Evolutionary conservation across 2,329 filamentous ascomycete species (phyloP).

Genomic region (Beauveria caledonica): DNA sequence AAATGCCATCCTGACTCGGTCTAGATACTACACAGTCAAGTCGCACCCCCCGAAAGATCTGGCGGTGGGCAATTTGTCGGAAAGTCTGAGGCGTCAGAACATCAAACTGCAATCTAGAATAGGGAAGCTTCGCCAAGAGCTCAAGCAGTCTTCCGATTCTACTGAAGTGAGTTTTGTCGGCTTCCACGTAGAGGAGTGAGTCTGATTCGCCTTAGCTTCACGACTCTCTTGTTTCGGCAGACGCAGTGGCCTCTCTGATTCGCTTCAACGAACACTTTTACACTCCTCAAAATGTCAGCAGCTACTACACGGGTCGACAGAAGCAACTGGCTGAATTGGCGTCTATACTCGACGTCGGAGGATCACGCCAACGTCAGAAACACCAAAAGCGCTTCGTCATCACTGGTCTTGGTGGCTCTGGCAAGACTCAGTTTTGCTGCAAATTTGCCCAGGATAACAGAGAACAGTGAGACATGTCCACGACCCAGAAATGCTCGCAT

Average conservation of each 20-base stretch:
- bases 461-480: neutral
- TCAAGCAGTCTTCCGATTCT: neutral
- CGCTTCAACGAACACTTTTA: neutral
- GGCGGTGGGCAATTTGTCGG: neutral
- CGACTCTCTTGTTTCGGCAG: neutral
- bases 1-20: neutral
- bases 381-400: conserved; percentile 11
- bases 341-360: neutral
- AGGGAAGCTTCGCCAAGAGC: neutral
- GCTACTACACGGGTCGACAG: neutral
- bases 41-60: neutral
- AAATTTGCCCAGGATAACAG: conserved; percentile 11
- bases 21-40: neutral
- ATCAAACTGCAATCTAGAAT: neutral
- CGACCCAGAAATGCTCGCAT: neutral
- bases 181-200: neutral
- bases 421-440: conserved; percentile 11
- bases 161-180: neutral
- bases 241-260: neutral
- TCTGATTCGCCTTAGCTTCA: neutral
- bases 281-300: neutral
- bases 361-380: neutral
- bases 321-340: neutral
- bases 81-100: neutral
- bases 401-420: conserved; percentile 9